Percentiles rank a stretch among this genome's conserved stretches.
phyloP scores from a whole-genome alignment of 768 basidiomycete species.

The Collybiopsis confluens region DNA sequence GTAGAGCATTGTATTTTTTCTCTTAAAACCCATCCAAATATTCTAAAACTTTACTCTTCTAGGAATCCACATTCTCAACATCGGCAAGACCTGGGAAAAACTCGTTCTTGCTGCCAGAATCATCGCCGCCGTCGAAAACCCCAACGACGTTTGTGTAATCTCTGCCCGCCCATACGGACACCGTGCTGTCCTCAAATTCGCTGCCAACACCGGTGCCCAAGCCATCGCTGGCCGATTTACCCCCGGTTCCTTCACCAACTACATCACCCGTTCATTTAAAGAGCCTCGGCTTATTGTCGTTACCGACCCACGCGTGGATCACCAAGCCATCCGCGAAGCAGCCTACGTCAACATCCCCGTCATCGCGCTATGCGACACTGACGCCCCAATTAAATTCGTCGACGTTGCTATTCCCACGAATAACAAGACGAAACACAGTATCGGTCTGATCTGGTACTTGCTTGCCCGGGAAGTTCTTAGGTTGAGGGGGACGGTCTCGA shows the following conservation, averaged over 20 bases:
- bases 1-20: conserved; percentile 36
- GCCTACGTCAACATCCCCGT: conserved; percentile 99
- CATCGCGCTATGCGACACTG: conserved; percentile 98
- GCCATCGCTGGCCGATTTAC: conserved; percentile 99
- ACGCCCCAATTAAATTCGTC: conserved; percentile 95
- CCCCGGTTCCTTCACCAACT: conserved; percentile 98
- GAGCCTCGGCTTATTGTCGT: conserved; percentile 98
- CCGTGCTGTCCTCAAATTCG: conserved; percentile 98
- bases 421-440: conserved; percentile 98
- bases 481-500: conserved; percentile 88
- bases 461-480: conserved; percentile 97
- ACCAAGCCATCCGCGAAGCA: conserved; percentile 99
- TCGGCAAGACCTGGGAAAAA: conserved; percentile 99
- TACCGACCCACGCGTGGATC: conserved; percentile 98
- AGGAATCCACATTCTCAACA: conserved; percentile 97
- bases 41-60: no score
- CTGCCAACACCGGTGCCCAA: conserved; percentile 96
- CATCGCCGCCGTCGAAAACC: conserved; percentile 97
- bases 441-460: conserved; percentile 97
- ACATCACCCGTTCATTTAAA: conserved; percentile 99
- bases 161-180: conserved; percentile 98
- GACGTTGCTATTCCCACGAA: conserved; percentile 98
- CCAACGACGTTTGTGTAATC: conserved; percentile 96
- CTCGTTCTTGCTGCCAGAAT: conserved; percentile 96
- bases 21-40: no score